Evolutionary conservation across 192 early-diverging fungal species (phyloP).

Genomic region (Backusella liffmaniae): DNA sequence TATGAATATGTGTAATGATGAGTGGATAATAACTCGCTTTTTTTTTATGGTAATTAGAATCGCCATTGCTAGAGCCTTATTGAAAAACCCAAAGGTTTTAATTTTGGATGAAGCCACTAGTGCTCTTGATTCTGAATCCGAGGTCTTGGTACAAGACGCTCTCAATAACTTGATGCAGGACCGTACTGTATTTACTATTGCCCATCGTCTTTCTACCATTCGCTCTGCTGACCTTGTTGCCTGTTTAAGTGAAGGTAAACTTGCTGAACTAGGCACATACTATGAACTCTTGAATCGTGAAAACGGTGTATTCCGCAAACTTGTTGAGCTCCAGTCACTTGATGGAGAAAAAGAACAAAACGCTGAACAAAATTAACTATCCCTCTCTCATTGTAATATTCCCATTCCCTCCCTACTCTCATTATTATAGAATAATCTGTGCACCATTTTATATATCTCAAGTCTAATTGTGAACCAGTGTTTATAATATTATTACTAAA

Average conservation of each 20-base stretch:
- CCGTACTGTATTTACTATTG: slow-evolving; percentile 70
- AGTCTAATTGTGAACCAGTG: not conserved
- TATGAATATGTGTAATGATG: not conserved
- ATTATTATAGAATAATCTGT: slow-evolving; percentile 3
- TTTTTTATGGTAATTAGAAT: not conserved
- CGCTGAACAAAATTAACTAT: not conserved
- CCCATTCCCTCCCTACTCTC: not conserved
- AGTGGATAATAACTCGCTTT: not conserved
- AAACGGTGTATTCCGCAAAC: slow-evolving; percentile 35
- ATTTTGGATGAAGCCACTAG: slow-evolving; percentile 67
- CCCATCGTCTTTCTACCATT: slow-evolving; percentile 67
- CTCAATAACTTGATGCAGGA: slow-evolving; percentile 52
- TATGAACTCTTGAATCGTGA: slow-evolving; percentile 49
- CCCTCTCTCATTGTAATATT: not conserved
- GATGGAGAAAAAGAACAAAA: slow-evolving; percentile 3
- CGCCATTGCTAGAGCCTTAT: slow-evolving; percentile 46
- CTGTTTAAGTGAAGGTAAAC: slow-evolving; percentile 42
- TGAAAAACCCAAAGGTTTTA: slow-evolving; percentile 44
- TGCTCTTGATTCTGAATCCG: slow-evolving; percentile 61
- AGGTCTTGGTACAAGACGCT: slow-evolving; percentile 65
- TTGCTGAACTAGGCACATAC: slow-evolving; percentile 65
- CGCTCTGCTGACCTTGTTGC: slow-evolving; percentile 63
- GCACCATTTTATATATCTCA: not conserved
- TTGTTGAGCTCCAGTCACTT: slow-evolving; percentile 36
- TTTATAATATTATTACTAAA: not conserved